These are phyloP conservation scores for Penicillium brasilianum DNA, from an alignment of 2,329 filamentous ascomycete species.

Conservation along the genomic window DNA sequence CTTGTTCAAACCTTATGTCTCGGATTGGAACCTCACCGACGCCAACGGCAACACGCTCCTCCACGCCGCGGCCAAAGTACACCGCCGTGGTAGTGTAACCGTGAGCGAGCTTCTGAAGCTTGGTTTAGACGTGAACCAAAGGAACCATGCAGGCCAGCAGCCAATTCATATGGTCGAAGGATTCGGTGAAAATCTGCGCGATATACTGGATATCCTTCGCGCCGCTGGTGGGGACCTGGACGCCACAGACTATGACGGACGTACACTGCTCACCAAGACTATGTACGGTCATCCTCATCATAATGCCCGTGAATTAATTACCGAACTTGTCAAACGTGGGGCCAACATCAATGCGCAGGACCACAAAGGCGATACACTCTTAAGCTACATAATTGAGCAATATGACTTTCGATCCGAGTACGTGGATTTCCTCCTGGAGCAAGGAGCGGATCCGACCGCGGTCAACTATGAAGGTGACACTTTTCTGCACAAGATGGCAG, in stretches of 20 bases:
- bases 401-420: background rate
- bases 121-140: background rate
- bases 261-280: background rate
- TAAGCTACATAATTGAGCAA: background rate
- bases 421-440: background rate
- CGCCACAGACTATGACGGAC: background rate
- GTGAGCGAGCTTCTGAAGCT: background rate
- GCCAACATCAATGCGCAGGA: background rate
- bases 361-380: background rate
- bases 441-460: background rate
- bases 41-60: conserved; percentile 26
- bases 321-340: background rate
- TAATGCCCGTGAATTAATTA: background rate
- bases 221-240: background rate
- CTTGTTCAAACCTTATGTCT: conserved; percentile 18
- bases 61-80: conserved; percentile 13
- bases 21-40: conserved; percentile 17
- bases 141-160: background rate
- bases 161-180: background rate
- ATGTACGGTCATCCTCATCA: background rate
- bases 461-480: background rate
- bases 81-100: background rate
- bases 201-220: background rate
- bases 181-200: background rate
- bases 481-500: background rate